Percentiles rank a stretch among this genome's conserved stretches.
Conservation (phyloP, 2,329 filamentous ascomycete species). For the Apiospora phragmitis region DNA sequence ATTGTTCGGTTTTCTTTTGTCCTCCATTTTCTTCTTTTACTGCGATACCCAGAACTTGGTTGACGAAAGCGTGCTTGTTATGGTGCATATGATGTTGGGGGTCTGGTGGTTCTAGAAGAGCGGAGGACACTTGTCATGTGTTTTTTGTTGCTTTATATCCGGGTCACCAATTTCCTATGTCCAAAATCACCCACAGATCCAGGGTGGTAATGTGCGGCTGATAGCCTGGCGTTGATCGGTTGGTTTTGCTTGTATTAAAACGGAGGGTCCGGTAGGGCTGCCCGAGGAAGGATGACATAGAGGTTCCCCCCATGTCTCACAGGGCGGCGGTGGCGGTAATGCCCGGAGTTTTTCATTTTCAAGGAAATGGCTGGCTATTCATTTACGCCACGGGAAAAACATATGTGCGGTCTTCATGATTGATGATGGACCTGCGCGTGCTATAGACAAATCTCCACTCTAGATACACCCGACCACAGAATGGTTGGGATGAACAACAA, state of each 20-base stretch:
- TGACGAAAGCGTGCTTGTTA: conserved; percentile 16
- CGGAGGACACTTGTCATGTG: conserved; percentile 18
- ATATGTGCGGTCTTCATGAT: background rate
- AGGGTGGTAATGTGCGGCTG: conserved; percentile 7
- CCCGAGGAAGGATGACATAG: background rate
- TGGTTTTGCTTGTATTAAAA: background rate
- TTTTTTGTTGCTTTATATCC: background rate
- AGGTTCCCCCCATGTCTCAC: background rate
- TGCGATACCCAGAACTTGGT: conserved; percentile 33
- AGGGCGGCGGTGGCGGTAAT: background rate
- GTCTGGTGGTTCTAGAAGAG: conserved; percentile 26
- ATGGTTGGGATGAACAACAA: conserved; percentile 15
- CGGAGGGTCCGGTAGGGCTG: background rate
- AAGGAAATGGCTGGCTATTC: background rate
- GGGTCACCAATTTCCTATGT: background rate
- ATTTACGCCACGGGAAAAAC: background rate
- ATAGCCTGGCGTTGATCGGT: conserved; percentile 11
- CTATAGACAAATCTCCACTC: conserved; percentile 54
- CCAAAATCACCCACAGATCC: background rate
- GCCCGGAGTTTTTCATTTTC: background rate
- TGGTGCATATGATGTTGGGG: conserved; percentile 13
- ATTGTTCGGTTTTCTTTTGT: conserved; percentile 26
- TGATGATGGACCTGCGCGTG: conserved; percentile 21
- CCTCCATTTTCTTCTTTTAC: conserved; percentile 24
- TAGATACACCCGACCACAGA: conserved; percentile 31